Conservation (phyloP, 345 rosid genomes). For the Ricinus communis region DNA sequence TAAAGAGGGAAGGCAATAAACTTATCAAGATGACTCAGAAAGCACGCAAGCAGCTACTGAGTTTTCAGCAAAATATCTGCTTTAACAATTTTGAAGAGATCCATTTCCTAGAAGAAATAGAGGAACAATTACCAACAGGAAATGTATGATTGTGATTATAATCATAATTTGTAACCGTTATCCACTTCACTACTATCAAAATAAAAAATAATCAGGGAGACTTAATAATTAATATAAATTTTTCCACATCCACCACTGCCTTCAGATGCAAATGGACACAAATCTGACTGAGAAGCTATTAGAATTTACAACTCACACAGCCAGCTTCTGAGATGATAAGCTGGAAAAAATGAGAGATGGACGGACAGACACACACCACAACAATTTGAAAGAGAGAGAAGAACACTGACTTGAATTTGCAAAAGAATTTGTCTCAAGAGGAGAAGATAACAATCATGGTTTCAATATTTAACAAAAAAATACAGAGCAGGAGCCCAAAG, state of each 20-base stretch:
- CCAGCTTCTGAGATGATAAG: neutral
- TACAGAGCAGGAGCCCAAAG: neutral
- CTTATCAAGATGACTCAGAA: neutral
- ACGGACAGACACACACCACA: neutral
- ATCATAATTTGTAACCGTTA: neutral
- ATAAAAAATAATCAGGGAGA: neutral
- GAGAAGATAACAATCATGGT: neutral
- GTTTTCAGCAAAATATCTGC: conserved; percentile 5
- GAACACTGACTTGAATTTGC: neutral
- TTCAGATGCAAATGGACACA: neutral
- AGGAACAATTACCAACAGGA: neutral
- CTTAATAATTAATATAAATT: neutral
- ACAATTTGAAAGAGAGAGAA: neutral
- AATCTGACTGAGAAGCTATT: neutral
- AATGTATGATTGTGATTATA: neutral
- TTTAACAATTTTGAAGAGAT: neutral
- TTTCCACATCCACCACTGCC: neutral
- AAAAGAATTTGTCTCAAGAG: neutral
- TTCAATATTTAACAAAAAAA: neutral
- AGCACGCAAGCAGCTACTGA: conserved; percentile 3
- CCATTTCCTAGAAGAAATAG: neutral
- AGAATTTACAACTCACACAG: neutral
- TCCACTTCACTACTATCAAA: neutral
- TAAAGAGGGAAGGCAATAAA: neutral
- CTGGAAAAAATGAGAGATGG: neutral